phyloP scores from a whole-genome alignment of 1,284 basidiomycete species.

The Chondrostereum purpureum region DNA sequence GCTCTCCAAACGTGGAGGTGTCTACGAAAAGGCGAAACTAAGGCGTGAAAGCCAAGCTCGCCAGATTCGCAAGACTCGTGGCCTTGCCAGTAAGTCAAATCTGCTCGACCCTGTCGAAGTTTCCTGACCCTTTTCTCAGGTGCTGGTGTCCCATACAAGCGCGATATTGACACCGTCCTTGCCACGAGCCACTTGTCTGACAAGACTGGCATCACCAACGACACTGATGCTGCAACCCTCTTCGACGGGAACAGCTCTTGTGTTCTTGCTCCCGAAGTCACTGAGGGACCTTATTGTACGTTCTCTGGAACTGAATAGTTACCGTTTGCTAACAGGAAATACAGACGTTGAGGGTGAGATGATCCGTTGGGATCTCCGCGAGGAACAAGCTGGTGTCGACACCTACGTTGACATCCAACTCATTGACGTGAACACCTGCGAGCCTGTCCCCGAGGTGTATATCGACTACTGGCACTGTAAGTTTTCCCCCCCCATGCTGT shows the following conservation, averaged over 20 bases:
- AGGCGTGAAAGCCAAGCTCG: slow-evolving; percentile 5
- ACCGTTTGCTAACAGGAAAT: neutral
- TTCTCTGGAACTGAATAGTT: neutral
- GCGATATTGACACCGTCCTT: slow-evolving; percentile 11
- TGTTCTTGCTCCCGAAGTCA: slow-evolving; percentile 14
- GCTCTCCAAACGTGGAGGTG: slow-evolving; percentile 10
- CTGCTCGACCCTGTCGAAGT: slow-evolving; percentile 2
- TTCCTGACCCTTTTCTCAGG: neutral
- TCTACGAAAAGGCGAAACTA: too few species aligned
- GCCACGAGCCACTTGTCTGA: slow-evolving; percentile 14
- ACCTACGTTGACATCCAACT: slow-evolving; percentile 41
- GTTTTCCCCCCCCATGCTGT: neutral
- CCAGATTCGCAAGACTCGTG: too few species aligned
- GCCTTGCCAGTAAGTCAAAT: slow-evolving; percentile 1
- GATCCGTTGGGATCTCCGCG: slow-evolving; percentile 16
- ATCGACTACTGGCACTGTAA: slow-evolving; percentile 17
- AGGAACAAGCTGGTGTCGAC: slow-evolving; percentile 21
- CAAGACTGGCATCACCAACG: slow-evolving; percentile 13
- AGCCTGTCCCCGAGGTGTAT: slow-evolving; percentile 13
- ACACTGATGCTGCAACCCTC: slow-evolving; percentile 9
- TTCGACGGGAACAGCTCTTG: too few species aligned
- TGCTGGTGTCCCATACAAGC: slow-evolving; percentile 8
- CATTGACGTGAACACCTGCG: too few species aligned
- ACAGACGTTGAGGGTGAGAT: slow-evolving; percentile 15
- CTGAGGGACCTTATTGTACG: slow-evolving; percentile 16